Percentiles rank a stretch among this genome's conserved stretches.
Conservation (phyloP, 2,329 filamentous ascomycete species). For the Apiospora marii region DNA sequence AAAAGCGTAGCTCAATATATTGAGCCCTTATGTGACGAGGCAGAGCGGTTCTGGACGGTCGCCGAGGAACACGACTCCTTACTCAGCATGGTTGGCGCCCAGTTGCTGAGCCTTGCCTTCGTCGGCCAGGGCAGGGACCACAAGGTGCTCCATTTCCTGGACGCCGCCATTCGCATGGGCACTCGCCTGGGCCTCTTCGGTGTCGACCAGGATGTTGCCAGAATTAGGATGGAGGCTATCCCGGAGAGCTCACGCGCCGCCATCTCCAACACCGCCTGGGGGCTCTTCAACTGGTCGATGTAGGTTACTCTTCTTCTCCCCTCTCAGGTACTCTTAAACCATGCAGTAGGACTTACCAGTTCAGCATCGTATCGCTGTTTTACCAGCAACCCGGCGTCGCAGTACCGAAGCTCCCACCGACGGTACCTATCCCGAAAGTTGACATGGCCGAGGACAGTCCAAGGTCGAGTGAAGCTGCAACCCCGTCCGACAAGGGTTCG, state of each 20-base stretch:
- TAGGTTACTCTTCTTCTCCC: conserved; percentile 33
- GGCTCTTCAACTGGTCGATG: conserved; percentile 49
- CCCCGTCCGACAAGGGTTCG: neutral
- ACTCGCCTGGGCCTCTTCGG: conserved; percentile 42
- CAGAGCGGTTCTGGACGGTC: conserved; percentile 37
- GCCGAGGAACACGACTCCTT: conserved; percentile 34
- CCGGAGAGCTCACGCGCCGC: conserved; percentile 29
- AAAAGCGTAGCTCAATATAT: conserved; percentile 30
- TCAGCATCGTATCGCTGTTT: conserved; percentile 42
- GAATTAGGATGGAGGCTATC: conserved; percentile 22
- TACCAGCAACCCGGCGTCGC: conserved; percentile 42
- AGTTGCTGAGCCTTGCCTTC: conserved; percentile 44
- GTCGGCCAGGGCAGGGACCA: conserved; percentile 47
- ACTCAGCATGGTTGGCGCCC: conserved; percentile 40
- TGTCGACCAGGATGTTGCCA: conserved; percentile 20
- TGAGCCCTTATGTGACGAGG: conserved; percentile 36
- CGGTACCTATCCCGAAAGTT: conserved; percentile 34
- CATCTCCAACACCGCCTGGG: conserved; percentile 41
- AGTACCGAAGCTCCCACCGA: conserved; percentile 34
- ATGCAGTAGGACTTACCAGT: conserved; percentile 1
- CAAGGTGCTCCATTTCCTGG: conserved; percentile 40
- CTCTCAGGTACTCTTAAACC: neutral
- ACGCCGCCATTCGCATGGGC: conserved; percentile 41
- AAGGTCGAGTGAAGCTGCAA: neutral
- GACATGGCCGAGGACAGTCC: neutral